These are phyloP conservation scores for Phialemoniopsis sp. DNA, from an alignment of 2,329 filamentous ascomycete species.

Conservation along the genomic window DNA sequence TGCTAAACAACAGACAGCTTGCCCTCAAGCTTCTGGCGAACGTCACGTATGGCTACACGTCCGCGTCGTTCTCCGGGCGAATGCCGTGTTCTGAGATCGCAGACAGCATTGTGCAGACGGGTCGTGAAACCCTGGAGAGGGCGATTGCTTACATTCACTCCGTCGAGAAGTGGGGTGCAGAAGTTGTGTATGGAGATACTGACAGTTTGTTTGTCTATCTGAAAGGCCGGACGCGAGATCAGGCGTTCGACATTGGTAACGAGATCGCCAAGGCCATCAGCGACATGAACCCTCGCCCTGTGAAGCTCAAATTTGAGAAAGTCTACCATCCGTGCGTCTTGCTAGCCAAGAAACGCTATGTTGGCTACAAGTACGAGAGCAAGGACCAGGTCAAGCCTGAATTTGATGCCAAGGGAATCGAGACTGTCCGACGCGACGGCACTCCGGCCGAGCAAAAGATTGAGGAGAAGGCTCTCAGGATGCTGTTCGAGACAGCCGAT, in stretches of 20 bases:
- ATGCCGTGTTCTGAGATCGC: constrained; percentile 99
- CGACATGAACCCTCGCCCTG: constrained; percentile 80
- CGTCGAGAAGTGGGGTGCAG: constrained; percentile 81
- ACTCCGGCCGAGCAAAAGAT: constrained; percentile 96
- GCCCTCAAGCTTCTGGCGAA: constrained; percentile 97
- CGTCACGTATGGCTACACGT: constrained; percentile 97
- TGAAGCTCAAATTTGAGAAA: constrained; percentile 98
- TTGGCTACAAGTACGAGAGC: constrained; percentile 93
- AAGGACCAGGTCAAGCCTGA: constrained; percentile 72
- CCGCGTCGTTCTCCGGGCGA: constrained; percentile 90
- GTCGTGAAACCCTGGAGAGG: constrained; percentile 88
- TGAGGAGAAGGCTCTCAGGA: constrained; percentile 83
- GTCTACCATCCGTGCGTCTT: constrained; percentile 95
- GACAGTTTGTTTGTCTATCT: constrained; percentile 92
- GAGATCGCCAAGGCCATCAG: constrained; percentile 89
- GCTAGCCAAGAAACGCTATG: constrained; percentile 95
- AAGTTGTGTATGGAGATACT: constrained; percentile 97
- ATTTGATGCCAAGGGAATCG: constrained; percentile 97
- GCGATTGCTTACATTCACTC: constrained; percentile 92
- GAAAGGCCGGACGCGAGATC: constrained; percentile 77
- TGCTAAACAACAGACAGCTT: constrained; percentile 90
- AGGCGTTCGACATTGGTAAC: constrained; percentile 89
- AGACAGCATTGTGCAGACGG: constrained; percentile 96
- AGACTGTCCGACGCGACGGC: constrained; percentile 92
- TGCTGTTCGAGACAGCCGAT: constrained; percentile 87